Evolutionary conservation across 2,329 filamentous ascomycete genomes (phyloP).

Genomic region (Xylariaceae sp.): DNA sequence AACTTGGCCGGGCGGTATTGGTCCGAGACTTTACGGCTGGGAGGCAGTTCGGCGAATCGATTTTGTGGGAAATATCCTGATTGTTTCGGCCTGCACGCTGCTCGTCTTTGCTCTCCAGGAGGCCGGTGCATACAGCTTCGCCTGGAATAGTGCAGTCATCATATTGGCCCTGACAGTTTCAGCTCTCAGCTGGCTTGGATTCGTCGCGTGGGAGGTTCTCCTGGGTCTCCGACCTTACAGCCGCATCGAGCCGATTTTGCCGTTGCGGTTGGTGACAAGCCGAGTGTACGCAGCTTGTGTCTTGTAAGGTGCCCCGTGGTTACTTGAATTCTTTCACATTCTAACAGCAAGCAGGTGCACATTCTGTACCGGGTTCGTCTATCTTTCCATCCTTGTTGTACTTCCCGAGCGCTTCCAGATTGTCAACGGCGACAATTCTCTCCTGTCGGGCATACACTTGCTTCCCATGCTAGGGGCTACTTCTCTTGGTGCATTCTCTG

Average conservation of each 20-base stretch:
- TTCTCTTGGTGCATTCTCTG: conserved; percentile 53
- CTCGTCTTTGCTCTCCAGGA: conserved; percentile 56
- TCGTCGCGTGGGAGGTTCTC: conserved; percentile 49
- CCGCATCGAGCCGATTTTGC: conserved; percentile 52
- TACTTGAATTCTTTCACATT: neutral
- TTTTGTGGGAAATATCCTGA: conserved; percentile 46
- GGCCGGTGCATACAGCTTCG: conserved; percentile 47
- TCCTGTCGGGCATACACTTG: conserved; percentile 54
- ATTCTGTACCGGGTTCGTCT: conserved; percentile 53
- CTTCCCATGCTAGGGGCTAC: conserved; percentile 56
- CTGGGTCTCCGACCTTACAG: conserved; percentile 35
- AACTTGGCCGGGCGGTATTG: conserved; percentile 40
- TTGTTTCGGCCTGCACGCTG: conserved; percentile 50
- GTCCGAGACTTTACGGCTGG: conserved; percentile 35
- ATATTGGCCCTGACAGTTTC: conserved; percentile 46
- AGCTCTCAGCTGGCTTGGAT: conserved; percentile 43
- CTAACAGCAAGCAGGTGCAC: conserved; percentile 41
- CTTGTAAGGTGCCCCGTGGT: conserved; percentile 36
- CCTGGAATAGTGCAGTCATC: conserved; percentile 51
- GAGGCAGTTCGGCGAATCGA: conserved; percentile 47
- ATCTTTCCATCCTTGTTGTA: conserved; percentile 54
- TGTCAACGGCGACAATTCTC: conserved; percentile 48
- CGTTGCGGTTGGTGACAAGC: conserved; percentile 43
- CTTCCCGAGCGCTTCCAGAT: conserved; percentile 60
- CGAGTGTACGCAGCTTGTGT: conserved; percentile 50